These are phyloP conservation scores for Eucalyptus melliodora DNA, from an alignment of 345 rosid species.

Conservation along the genomic window DNA sequence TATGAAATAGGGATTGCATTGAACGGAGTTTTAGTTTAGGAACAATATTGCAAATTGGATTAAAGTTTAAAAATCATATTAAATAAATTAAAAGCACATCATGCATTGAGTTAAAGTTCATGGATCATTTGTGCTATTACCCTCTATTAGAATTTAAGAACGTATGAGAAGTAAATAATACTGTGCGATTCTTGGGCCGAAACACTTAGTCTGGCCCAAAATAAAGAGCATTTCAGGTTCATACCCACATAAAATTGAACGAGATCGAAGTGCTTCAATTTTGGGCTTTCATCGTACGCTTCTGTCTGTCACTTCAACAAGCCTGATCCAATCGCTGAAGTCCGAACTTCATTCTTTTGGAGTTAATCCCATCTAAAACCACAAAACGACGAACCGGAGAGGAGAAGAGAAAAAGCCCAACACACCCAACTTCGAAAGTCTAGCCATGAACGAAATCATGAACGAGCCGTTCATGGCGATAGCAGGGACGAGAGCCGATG, in stretches of 20 bases:
- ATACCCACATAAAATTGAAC: neutral
- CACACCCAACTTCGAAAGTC: neutral
- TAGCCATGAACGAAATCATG: neutral
- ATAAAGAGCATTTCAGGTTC: neutral
- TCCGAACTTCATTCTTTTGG: neutral
- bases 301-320: neutral
- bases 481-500: neutral
- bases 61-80: too few species aligned
- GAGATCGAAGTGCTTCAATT: neutral
- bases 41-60: fast-evolving
- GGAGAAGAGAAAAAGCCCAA: neutral
- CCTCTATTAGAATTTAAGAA: neutral
- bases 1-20: neutral
- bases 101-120: fast-evolving
- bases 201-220: neutral
- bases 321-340: neutral
- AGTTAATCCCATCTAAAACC: neutral
- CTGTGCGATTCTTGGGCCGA: neutral
- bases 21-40: too few species aligned
- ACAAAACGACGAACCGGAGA: neutral
- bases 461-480: neutral
- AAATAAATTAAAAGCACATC: too few species aligned
- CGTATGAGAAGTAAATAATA: neutral
- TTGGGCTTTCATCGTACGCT: neutral
- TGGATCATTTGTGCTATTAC: neutral